These are phyloP conservation scores for Microdochium paspali DNA, from an alignment of 2,329 filamentous ascomycete genomes.

Conservation along the genomic window DNA sequence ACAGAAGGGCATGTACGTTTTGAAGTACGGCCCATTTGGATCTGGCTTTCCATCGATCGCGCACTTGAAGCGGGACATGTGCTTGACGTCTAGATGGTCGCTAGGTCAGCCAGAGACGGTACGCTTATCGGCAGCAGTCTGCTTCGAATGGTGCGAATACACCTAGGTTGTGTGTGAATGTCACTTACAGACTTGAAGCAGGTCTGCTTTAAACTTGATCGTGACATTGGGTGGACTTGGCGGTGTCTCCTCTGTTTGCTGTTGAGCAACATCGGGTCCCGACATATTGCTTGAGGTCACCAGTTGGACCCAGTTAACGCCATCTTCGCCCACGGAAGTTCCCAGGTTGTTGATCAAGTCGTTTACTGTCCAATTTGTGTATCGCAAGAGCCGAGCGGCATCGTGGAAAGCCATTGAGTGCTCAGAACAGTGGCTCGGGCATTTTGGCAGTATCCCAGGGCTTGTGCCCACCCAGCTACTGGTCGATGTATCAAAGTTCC, in stretches of 20 bases:
- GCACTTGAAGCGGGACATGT: constrained; percentile 39
- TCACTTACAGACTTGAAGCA: constrained; percentile 35
- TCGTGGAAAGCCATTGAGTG: constrained; percentile 18
- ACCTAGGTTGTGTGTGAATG: too few species aligned
- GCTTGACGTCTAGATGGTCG: constrained; percentile 18
- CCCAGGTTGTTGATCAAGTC: not conserved
- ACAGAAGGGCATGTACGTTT: constrained; percentile 4
- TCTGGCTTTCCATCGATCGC: not conserved
- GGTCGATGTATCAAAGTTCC: constrained; percentile 10
- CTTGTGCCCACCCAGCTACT: constrained; percentile 3
- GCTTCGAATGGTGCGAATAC: too few species aligned
- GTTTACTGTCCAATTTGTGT: not conserved
- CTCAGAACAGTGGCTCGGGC: constrained; percentile 11
- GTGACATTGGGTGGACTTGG: constrained; percentile 15
- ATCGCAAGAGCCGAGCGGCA: constrained; percentile 15
- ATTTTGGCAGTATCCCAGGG: constrained; percentile 6
- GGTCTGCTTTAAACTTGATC: constrained; percentile 33
- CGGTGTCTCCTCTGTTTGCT: not conserved
- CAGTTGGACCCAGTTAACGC: not conserved
- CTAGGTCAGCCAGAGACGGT: too few species aligned
- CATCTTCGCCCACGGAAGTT: not conserved
- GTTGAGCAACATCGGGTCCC: not conserved
- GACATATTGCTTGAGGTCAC: not conserved
- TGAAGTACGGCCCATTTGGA: constrained; percentile 1
- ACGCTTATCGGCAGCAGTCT: too few species aligned